Evolutionary conservation across 2,329 filamentous ascomycete genomes (phyloP).

Genomic region (Mycosphaerelloides madeirae): DNA sequence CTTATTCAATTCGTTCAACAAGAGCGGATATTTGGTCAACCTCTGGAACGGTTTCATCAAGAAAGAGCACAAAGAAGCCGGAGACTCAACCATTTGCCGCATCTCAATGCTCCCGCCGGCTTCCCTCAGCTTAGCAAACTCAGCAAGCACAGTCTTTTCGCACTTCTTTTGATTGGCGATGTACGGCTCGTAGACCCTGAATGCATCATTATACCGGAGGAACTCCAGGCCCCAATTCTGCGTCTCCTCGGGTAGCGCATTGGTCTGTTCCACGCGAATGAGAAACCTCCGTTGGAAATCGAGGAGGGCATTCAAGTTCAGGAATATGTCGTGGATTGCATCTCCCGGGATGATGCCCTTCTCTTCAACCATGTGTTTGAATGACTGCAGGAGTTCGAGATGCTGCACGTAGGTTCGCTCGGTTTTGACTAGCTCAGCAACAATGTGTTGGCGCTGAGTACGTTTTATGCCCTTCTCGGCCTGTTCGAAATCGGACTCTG

Average conservation of each 20-base stretch:
- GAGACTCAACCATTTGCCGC: constrained; percentile 74
- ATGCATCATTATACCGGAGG: constrained; percentile 74
- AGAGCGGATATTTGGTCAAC: constrained; percentile 85
- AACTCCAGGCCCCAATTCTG: constrained; percentile 98
- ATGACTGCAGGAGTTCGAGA: constrained; percentile 83
- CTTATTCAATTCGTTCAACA: constrained; percentile 82
- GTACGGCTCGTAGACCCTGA: constrained; percentile 92
- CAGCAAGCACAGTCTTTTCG: constrained; percentile 73
- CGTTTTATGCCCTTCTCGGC: constrained; percentile 47
- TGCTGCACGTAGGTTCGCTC: constrained; percentile 98
- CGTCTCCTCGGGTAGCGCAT: constrained; percentile 67
- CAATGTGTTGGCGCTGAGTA: constrained; percentile 77
- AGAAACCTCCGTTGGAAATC: constrained; percentile 94
- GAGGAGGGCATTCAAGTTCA: constrained; percentile 90
- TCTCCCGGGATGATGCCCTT: constrained; percentile 85
- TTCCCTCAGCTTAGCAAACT: constrained; percentile 79
- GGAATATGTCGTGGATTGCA: constrained; percentile 86
- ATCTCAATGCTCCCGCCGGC: constrained; percentile 61
- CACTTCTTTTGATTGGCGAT: constrained; percentile 95
- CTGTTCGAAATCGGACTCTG: constrained; percentile 53
- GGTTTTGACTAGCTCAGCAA: constrained; percentile 87
- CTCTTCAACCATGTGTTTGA: constrained; percentile 86
- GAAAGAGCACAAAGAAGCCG: constrained; percentile 85
- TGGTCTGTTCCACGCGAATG: constrained; percentile 92
- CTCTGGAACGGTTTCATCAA: constrained; percentile 95